phyloP scores from a whole-genome alignment of 2,329 filamentous ascomycete species.

The Metarhizium anisopliae region DNA sequence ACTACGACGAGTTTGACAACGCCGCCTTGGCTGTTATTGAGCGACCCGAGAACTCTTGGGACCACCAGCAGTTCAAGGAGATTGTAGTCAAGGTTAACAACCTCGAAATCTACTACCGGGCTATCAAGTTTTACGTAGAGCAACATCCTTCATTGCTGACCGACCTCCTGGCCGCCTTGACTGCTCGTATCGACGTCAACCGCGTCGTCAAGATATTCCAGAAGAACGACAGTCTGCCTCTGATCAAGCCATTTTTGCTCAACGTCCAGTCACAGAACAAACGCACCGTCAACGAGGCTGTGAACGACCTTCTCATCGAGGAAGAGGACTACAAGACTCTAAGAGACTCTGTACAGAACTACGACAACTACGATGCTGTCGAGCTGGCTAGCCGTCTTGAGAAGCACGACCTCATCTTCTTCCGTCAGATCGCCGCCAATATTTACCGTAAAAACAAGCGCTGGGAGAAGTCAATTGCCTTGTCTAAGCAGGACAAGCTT shows the following conservation, averaged over 20 bases:
- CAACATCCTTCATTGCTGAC: constrained; percentile 93
- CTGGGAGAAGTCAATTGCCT: constrained; percentile 96
- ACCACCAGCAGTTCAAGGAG: constrained; percentile 99
- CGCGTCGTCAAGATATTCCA: constrained; percentile 99
- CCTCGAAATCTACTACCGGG: constrained; percentile 97
- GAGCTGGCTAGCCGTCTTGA: constrained; percentile 87
- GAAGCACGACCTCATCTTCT: constrained; percentile 97
- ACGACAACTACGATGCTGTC: constrained; percentile 97
- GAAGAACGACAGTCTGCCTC: constrained; percentile 93
- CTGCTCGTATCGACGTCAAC: constrained; percentile 93
- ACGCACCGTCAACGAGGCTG: constrained; percentile 93
- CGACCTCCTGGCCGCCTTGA: constrained; percentile 86
- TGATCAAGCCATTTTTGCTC: constrained; percentile 97
- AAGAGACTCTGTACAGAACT: constrained; percentile 94
- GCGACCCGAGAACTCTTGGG: constrained; percentile 93
- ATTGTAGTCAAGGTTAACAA: constrained; percentile 97
- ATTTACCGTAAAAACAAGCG: constrained; percentile 99
- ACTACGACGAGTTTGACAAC: constrained; percentile 98
- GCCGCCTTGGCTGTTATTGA: constrained; percentile 97
- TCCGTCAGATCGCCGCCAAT: constrained; percentile 94
- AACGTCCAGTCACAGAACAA: constrained; percentile 97
- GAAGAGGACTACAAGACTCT: constrained; percentile 99
- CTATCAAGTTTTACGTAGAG: constrained; percentile 93
- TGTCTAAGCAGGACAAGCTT: constrained; percentile 98
- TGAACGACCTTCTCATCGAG: constrained; percentile 95